These are phyloP conservation scores for Mortierella sp. DNA, from an alignment of 371 early-diverging fungal species.

Conservation along the genomic window DNA sequence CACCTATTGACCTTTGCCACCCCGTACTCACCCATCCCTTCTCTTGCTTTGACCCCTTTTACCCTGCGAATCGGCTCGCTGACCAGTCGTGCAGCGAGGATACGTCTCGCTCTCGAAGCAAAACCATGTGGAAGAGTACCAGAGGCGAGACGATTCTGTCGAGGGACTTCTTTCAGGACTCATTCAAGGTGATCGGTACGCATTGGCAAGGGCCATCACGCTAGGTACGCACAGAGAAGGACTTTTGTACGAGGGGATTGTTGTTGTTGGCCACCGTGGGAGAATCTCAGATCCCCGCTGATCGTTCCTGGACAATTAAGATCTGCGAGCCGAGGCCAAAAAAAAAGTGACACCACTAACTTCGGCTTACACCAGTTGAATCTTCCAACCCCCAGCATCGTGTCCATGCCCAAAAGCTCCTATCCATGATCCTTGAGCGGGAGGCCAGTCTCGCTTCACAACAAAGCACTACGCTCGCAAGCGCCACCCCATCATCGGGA, in stretches of 20 bases:
- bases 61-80: not conserved
- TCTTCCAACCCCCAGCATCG: conserved; percentile 68
- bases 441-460: conserved; percentile 38
- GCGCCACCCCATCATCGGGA: not conserved
- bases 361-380: too few species aligned
- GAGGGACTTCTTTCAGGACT: conserved; percentile 49
- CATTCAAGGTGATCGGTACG: conserved; percentile 53
- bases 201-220: conserved; percentile 72
- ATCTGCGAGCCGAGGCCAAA: not conserved
- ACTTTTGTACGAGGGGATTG: too few species aligned
- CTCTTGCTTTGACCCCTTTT: not conserved
- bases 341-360: too few species aligned
- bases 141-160: conserved; percentile 41
- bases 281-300: conserved; percentile 6
- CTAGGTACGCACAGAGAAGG: conserved; percentile 60
- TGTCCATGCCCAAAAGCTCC: conserved; percentile 62
- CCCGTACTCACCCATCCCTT: too few species aligned
- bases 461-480: conserved; percentile 16
- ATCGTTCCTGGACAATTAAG: too few species aligned
- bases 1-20: too few species aligned
- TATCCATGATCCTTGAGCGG: conserved; percentile 57
- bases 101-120: not conserved
- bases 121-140: not conserved
- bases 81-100: not conserved
- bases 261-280: too few species aligned